These are phyloP conservation scores for Boletus rubescentipes DNA, from an alignment of 768 basidiomycete genomes.

Conservation along the genomic window DNA sequence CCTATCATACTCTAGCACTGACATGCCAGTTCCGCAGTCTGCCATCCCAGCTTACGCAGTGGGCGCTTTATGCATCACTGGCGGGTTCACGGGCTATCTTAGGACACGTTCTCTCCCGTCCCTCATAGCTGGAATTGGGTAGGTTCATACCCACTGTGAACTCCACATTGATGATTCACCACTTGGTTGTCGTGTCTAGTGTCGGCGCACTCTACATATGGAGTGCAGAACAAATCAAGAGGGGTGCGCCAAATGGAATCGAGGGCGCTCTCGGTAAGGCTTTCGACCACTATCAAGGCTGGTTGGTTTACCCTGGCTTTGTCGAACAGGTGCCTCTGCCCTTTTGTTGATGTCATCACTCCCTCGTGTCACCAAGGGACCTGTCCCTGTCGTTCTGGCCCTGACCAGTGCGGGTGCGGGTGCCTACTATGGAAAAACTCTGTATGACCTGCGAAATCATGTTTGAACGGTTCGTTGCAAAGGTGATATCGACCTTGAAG, in stretches of 20 bases:
- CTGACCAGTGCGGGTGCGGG: slow-evolving; percentile 60
- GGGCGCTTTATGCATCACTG: slow-evolving; percentile 73
- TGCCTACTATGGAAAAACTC: slow-evolving; percentile 64
- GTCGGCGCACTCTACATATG: slow-evolving; percentile 79
- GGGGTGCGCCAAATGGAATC: slow-evolving; percentile 69
- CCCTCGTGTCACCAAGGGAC: slow-evolving; percentile 71
- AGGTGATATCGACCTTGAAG: not conserved
- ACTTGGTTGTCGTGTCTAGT: slow-evolving; percentile 35
- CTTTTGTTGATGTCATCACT: slow-evolving; percentile 71
- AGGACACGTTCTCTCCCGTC: slow-evolving; percentile 79
- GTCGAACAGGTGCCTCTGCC: slow-evolving; percentile 64
- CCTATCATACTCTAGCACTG: slow-evolving; percentile 9
- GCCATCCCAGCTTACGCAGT: slow-evolving; percentile 79
- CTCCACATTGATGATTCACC: not conserved
- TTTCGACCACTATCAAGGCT: not conserved
- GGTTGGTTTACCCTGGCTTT: not conserved
- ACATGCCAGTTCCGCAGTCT: slow-evolving; percentile 49
- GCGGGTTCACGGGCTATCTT: slow-evolving; percentile 71
- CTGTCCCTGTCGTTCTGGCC: slow-evolving; percentile 64
- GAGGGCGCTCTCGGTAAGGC: slow-evolving; percentile 75
- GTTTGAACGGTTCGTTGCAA: slow-evolving; percentile 5
- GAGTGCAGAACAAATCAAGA: slow-evolving; percentile 75
- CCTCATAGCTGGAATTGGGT: slow-evolving; percentile 80
- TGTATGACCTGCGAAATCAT: slow-evolving; percentile 38
- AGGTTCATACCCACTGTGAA: slow-evolving; percentile 20